Percentiles rank a stretch among this genome's conserved stretches.
Evolutionary conservation across 257 asterid genomes (phyloP).

Genomic region (Petunia axillaris): DNA sequence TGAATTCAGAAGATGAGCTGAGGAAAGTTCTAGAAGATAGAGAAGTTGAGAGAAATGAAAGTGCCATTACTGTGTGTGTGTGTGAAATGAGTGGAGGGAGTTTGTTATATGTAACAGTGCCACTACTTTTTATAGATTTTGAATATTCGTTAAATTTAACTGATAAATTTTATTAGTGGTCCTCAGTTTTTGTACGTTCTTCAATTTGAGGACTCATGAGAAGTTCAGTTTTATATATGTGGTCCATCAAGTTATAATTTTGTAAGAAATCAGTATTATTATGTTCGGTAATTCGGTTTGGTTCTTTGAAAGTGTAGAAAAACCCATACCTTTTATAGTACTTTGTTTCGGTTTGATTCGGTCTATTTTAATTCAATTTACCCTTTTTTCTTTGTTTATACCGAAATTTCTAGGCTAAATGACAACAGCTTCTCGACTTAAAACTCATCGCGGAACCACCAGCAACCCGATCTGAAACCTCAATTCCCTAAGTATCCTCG

Average conservation of each 20-base stretch:
- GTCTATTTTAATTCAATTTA: too few relatives aligned
- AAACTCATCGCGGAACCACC: constrained; percentile 40
- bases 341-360: too few relatives aligned
- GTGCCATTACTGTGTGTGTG: constrained; percentile 32
- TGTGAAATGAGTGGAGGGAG: constrained; percentile 49
- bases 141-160: neutral
- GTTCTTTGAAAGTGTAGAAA: too few relatives aligned
- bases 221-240: too few relatives aligned
- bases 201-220: too few relatives aligned
- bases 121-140: constrained; percentile 28
- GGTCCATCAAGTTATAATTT: too few relatives aligned
- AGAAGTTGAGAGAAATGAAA: constrained; percentile 41
- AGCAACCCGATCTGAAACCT: constrained; percentile 36
- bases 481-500: constrained; percentile 30
- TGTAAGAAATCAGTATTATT: too few relatives aligned
- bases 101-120: constrained; percentile 32
- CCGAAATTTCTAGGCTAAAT: constrained; percentile 22
- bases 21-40: constrained; percentile 33
- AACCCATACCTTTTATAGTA: too few relatives aligned
- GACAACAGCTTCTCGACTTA: constrained; percentile 57
- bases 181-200: too few relatives aligned
- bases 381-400: too few relatives aligned
- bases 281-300: too few relatives aligned
- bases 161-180: neutral
- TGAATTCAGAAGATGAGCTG: constrained; percentile 30